A percentile compares a stretch with the other conserved stretches of the same genome.
Evolutionary conservation across 805 yeast species (phyloP).

Genomic region (Spathaspora boniae): DNA sequence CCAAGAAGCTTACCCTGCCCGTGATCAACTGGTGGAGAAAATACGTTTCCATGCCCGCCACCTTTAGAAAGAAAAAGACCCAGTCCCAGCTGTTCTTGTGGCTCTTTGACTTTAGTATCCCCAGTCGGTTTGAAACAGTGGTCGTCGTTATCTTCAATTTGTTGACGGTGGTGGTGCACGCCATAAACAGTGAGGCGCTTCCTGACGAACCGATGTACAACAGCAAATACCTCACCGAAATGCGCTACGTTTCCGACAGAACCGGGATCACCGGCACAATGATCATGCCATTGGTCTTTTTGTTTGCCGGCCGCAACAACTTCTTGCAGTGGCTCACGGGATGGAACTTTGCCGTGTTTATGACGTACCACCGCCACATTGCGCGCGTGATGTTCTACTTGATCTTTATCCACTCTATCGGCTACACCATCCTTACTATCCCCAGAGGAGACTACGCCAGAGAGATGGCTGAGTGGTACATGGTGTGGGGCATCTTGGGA

Average conservation of each 20-base stretch:
- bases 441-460: slow-evolving; percentile 10
- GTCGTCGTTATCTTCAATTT: slow-evolving; percentile 15
- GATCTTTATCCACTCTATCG: slow-evolving; percentile 28
- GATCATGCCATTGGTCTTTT: slow-evolving; percentile 48
- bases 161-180: no score
- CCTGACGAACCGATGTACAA: no score
- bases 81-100: slow-evolving; percentile 8
- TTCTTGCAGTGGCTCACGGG: slow-evolving; percentile 57
- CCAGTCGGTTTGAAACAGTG: slow-evolving; percentile 34
- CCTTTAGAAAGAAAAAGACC: slow-evolving; percentile 33
- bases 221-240: no score
- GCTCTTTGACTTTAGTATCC: slow-evolving; percentile 20
- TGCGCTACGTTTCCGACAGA: no score
- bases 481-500: slow-evolving; percentile 36
- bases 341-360: slow-evolving; percentile 46
- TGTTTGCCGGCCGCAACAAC: slow-evolving; percentile 65
- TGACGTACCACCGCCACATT: slow-evolving; percentile 44
- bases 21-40: slow-evolving; percentile 20
- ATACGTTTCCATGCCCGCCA: slow-evolving; percentile 27
- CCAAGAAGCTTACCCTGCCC: slow-evolving; percentile 27
- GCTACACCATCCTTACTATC: slow-evolving; percentile 31
- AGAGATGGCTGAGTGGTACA: slow-evolving; percentile 17
- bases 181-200: no score
- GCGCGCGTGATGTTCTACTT: slow-evolving; percentile 31
- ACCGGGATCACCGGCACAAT: no score